Evolutionary conservation across 2,329 filamentous ascomycete genomes (phyloP), one percentile per base, ranked within the genome.

Genomic region (Fusarium gaditjirri): DNA sequence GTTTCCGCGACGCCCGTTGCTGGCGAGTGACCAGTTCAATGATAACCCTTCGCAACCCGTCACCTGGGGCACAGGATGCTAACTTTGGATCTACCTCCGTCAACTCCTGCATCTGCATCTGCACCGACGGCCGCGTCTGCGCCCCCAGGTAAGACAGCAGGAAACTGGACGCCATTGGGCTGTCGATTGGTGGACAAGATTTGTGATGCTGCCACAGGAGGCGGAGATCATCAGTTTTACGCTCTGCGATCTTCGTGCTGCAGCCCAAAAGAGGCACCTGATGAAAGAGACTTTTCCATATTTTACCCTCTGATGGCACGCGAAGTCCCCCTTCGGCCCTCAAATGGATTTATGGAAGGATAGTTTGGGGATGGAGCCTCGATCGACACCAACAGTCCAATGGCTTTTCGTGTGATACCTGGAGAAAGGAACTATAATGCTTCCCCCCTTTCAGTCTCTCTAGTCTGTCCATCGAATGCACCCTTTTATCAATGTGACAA

Each of bases 1-100:
- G 75, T 68, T 65, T 75, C 75, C 73, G 75, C 70, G 75, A 72
- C 67, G 67, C 70, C 75, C 75, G 73, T 55, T 70, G 68, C 72
- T 71, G 60, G 60, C 55, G 33, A 52, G 58, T 61, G 63, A 62
- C 50, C 55, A 53, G 39, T 56, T 59, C 29, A 56, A 70, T 72
- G 31, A 54, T 39, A 47, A 56, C 36, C 31, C 44, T 55, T 35
- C 35, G 31, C 35, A 42, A 56, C 54, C 58, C 52, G 41, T 47
- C 56, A 56, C 61, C 50, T 54, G 49, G 65, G 59, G 61, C 33
- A 55, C 33, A 60, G 50, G 47, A 60, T 57, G 53, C 52, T 66
- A 50, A n/a, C 55, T 63, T 60, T 49, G 54, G 53, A 68, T 63
- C 49, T 46, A 43, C 53, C 41, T 44, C 44, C 57, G 29, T 55